Evolutionary conservation across 176 grass and related monocot species (phyloP).

Genomic region (Cenchrus purpureus): DNA sequence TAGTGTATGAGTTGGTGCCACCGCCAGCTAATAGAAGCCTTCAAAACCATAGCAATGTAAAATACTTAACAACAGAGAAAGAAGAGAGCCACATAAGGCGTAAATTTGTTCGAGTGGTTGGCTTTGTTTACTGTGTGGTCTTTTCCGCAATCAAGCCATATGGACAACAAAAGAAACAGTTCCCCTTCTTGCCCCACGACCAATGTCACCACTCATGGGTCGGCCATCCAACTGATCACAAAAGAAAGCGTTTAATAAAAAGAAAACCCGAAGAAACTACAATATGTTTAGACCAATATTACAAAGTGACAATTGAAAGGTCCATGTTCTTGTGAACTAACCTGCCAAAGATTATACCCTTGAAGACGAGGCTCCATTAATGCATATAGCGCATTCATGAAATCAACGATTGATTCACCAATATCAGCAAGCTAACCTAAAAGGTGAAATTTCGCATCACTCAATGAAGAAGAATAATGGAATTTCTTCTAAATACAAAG

Average conservation of each 20-base stretch:
- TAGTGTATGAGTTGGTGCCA: slow-evolving; percentile 79
- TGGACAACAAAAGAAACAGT: slow-evolving; percentile 75
- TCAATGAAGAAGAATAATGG: background rate
- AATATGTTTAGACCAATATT: slow-evolving; percentile 21
- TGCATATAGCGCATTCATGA: slow-evolving; percentile 68
- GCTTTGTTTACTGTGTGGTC: slow-evolving; percentile 67
- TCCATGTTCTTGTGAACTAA: slow-evolving; percentile 38
- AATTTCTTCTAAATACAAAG: background rate
- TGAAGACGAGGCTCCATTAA: slow-evolving; percentile 57
- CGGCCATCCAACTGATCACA: slow-evolving; percentile 80
- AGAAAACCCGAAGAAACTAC: background rate
- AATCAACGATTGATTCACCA: slow-evolving; percentile 56
- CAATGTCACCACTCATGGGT: slow-evolving; percentile 92
- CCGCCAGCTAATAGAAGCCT: slow-evolving; percentile 97
- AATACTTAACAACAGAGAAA: slow-evolving; percentile 26
- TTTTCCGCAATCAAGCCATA: slow-evolving; percentile 63
- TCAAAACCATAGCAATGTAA: slow-evolving; percentile 46
- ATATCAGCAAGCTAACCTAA: slow-evolving; percentile 87
- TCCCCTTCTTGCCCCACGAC: slow-evolving; percentile 84
- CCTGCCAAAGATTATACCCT: slow-evolving; percentile 96
- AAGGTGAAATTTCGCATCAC: background rate
- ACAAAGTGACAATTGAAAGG: slow-evolving; percentile 1
- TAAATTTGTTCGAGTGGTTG: background rate
- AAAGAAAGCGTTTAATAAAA: slow-evolving; percentile 5
- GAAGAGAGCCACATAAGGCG: background rate